These are phyloP conservation scores for Paraconiothyrium sp. DNA, from an alignment of 2,329 filamentous ascomycete species.

Conservation along the genomic window DNA sequence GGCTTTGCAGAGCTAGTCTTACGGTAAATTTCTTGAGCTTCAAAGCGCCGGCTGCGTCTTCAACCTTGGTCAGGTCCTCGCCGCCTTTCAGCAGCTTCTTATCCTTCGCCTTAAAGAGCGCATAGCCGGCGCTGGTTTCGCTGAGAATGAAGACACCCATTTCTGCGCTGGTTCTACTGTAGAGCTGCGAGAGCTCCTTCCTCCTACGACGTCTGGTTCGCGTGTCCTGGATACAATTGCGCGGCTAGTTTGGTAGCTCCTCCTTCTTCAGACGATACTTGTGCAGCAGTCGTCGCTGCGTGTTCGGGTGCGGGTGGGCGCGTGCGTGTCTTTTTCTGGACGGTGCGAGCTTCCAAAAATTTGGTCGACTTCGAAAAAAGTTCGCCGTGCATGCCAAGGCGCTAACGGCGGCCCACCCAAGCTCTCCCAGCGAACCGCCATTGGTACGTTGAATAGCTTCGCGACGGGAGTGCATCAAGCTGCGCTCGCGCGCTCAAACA, in stretches of 20 bases:
- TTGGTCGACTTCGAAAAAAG: slow-evolving; percentile 16
- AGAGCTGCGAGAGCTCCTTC: slow-evolving; percentile 23
- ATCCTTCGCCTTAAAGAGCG: slow-evolving; percentile 97
- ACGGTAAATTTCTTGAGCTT: slow-evolving; percentile 89
- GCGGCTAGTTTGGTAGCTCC: not conserved
- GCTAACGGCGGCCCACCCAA: not conserved
- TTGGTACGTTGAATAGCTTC: not conserved
- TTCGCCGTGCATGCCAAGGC: slow-evolving; percentile 5
- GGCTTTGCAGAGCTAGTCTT: not conserved
- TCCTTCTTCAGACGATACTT: not conserved
- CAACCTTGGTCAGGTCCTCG: slow-evolving; percentile 78
- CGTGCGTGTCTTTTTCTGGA: slow-evolving; percentile 26
- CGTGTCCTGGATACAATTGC: not conserved
- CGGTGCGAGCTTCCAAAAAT: slow-evolving; percentile 19
- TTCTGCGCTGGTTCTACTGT: slow-evolving; percentile 25
- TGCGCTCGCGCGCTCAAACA: not conserved
- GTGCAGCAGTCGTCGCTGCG: slow-evolving; percentile 1
- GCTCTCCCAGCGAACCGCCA: slow-evolving; percentile 1
- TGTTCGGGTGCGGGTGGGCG: slow-evolving; percentile 29
- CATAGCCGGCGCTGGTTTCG: slow-evolving; percentile 83
- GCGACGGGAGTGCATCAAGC: not conserved
- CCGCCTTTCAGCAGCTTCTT: slow-evolving; percentile 96
- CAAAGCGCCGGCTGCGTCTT: slow-evolving; percentile 87
- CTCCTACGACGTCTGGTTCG: slow-evolving; percentile 16
- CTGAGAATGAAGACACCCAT: slow-evolving; percentile 56